phyloP scores from a whole-genome alignment of 192 early-diverging fungal species.

The Entrophospora sp. region DNA sequence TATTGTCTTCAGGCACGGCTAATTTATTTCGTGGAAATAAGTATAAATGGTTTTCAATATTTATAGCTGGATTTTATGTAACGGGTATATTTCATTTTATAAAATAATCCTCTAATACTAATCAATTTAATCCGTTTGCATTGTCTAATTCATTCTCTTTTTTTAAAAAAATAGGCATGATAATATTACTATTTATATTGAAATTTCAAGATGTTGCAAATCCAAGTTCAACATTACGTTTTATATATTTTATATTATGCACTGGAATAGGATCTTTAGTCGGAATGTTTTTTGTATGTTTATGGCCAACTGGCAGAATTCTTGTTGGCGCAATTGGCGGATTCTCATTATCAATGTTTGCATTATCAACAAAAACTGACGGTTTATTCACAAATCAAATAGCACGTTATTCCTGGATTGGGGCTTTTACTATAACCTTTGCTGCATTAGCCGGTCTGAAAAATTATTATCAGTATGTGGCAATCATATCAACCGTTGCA shows the following conservation, averaged over 20 bases:
- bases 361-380: not conserved
- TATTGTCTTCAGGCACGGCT: not conserved
- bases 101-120: not conserved
- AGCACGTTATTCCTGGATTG: not conserved
- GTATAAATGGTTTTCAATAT: slow-evolving; percentile 18
- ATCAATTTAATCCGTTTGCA: too few relatives aligned
- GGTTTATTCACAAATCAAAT: slow-evolving; percentile 13
- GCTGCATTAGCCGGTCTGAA: not conserved
- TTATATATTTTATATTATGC: slow-evolving; percentile 15
- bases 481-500: slow-evolving; percentile 9
- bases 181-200: slow-evolving; percentile 12
- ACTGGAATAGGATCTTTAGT: not conserved
- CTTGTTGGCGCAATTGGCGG: slow-evolving; percentile 14
- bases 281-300: slow-evolving; percentile 12
- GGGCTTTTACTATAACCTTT: not conserved
- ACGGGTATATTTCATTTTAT: not conserved
- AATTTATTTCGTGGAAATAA: slow-evolving; percentile 12
- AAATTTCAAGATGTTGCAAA: slow-evolving; percentile 15
- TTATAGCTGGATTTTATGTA: slow-evolving; percentile 5
- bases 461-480: not conserved
- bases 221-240: not conserved
- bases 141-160: not conserved
- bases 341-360: not conserved
- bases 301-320: slow-evolving; percentile 13
- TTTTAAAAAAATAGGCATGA: slow-evolving; percentile 1